Evolutionary conservation across 2,329 filamentous ascomycete genomes (phyloP).

Genomic region (Sclerotiophoma versabilis): DNA sequence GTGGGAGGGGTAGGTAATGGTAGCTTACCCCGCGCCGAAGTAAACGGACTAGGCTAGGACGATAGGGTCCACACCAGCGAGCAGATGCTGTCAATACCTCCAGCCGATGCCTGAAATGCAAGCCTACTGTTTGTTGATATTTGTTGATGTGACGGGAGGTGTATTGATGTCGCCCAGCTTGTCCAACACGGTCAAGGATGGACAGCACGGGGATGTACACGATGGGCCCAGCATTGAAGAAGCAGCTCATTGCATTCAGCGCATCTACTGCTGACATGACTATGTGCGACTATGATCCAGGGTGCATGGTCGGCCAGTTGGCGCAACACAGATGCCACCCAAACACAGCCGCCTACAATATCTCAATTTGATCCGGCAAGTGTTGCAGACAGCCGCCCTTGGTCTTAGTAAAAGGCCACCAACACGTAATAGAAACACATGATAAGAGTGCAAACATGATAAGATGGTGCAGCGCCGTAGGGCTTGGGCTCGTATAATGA

Average conservation of each 20-base stretch:
- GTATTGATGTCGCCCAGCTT: neutral
- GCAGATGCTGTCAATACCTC: neutral
- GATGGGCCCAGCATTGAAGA: neutral
- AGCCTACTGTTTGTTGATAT: neutral
- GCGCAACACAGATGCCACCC: neutral
- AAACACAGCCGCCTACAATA: conserved; percentile 2
- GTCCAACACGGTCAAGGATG: neutral
- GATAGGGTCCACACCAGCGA: conserved; percentile 1
- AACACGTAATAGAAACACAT: neutral
- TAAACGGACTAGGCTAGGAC: conserved; percentile 8
- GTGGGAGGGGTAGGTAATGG: conserved; percentile 8
- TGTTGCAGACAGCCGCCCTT: conserved; percentile 11
- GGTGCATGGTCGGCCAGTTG: neutral
- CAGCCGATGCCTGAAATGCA: neutral
- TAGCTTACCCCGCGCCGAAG: conserved; percentile 12
- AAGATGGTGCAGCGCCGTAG: conserved; percentile 4
- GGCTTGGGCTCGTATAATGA: neutral
- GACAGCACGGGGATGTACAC: neutral
- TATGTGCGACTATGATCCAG: neutral
- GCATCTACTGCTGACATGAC: neutral
- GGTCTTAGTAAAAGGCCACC: conserved; percentile 2
- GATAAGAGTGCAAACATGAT: neutral
- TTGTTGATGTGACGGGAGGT: neutral
- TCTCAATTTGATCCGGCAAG: conserved; percentile 9
- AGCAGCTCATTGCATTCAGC: neutral